phyloP scores from a whole-genome alignment of 441 rosid genomes.

The Adansonia grandidieri region DNA sequence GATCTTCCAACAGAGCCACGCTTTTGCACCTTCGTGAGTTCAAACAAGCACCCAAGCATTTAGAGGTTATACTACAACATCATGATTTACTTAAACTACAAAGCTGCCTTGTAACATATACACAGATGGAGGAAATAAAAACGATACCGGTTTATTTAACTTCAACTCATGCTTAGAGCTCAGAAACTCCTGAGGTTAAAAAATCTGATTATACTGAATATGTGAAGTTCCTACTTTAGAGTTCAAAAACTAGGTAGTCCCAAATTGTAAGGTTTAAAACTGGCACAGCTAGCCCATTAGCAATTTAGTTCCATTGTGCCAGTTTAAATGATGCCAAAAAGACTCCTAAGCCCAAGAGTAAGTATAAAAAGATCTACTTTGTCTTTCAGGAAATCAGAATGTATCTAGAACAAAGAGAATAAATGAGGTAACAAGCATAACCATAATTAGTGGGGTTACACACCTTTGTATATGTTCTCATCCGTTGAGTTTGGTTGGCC shows the following conservation, averaged over 20 bases:
- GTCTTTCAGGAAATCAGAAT: background rate
- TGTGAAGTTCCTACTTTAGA: background rate
- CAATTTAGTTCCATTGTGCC: background rate
- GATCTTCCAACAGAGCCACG: constrained; percentile 99
- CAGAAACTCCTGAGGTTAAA: background rate
- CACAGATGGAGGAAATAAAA: background rate
- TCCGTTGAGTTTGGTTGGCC: constrained; percentile 85
- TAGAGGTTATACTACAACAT: constrained; percentile 1
- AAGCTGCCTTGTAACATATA: background rate
- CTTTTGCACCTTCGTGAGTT: constrained; percentile 75
- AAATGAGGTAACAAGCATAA: background rate
- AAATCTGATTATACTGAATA: background rate
- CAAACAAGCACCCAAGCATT: constrained; percentile 23
- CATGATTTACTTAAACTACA: background rate
- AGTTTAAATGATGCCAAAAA: background rate
- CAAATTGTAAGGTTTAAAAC: background rate
- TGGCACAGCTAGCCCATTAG: background rate
- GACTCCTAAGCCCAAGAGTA: background rate
- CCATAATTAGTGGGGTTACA: constrained; percentile 20
- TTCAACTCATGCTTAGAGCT: constrained; percentile 6
- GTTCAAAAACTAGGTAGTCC: background rate
- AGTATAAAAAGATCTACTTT: constrained; percentile 1
- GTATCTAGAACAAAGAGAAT: constrained; percentile 5
- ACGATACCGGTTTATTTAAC: background rate
- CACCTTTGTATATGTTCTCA: constrained; percentile 97